Evolutionary conservation across 257 asterid genomes (phyloP).

Genomic region (Fraxinus cuspidata): DNA sequence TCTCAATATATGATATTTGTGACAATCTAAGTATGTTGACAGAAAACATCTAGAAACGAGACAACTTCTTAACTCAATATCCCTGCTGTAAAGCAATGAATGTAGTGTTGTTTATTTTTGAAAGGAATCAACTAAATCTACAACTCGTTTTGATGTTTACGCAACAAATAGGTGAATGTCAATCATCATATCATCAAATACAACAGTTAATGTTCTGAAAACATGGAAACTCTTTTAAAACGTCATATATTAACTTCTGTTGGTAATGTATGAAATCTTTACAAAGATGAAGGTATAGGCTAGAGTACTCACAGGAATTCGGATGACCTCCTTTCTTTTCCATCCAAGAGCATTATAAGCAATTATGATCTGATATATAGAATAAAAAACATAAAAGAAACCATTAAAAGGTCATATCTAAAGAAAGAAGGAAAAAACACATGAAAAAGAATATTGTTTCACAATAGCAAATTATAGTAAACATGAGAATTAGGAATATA

Average conservation of each 20-base stretch:
- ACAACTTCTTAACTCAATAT: not conserved
- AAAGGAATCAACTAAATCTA: not conserved
- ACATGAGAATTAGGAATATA: not conserved
- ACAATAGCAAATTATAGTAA: not conserved
- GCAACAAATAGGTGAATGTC: not conserved
- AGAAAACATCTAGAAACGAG: conserved; percentile 9
- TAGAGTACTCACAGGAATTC: conserved; percentile 69
- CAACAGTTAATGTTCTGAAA: not conserved
- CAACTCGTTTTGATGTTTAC: not conserved
- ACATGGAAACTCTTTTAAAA: conserved; percentile 9
- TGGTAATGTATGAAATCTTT: conserved; percentile 1
- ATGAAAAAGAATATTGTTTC: conserved; percentile 3
- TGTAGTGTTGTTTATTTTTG: not conserved
- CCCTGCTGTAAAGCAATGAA: not conserved
- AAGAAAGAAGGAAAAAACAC: conserved; percentile 1
- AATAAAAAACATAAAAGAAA: conserved; percentile 11
- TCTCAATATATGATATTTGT: conserved; percentile 8
- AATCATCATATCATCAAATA: not conserved
- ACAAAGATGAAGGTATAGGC: conserved; percentile 7
- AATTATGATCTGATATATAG: conserved; percentile 51
- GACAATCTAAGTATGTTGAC: conserved; percentile 18
- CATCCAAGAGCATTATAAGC: conserved; percentile 81
- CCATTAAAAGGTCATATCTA: conserved; percentile 22
- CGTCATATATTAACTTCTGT: conserved; percentile 11
- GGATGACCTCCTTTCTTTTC: conserved; percentile 68